Percentiles rank a stretch among this genome's conserved stretches.
Evolutionary conservation across 805 yeast genomes (phyloP).

Genomic region (Phaffomyces opuntiae): DNA sequence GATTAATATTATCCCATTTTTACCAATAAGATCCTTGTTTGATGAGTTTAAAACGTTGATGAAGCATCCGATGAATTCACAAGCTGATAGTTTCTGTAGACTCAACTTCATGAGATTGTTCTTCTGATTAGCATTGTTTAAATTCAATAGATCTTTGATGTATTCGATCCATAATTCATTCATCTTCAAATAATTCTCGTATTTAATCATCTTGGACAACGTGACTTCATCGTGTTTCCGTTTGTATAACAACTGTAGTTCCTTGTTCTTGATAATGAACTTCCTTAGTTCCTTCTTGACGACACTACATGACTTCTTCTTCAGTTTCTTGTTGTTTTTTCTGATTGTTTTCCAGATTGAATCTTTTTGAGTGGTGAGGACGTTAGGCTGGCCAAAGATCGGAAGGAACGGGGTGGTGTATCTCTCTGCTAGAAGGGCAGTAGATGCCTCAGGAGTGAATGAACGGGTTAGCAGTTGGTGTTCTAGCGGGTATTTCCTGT

Average conservation of each 20-base stretch:
- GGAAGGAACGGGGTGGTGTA: background rate
- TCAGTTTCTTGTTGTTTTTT: background rate
- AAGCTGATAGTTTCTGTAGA: constrained; percentile 56
- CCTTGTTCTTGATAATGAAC: constrained; percentile 19
- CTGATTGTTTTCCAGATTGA: background rate
- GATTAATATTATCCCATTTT: constrained; percentile 73
- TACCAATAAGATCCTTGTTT: constrained; percentile 52
- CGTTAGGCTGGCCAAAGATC: background rate
- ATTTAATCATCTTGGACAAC: constrained; percentile 17
- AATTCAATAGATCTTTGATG: constrained; percentile 43
- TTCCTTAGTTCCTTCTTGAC: constrained; percentile 10
- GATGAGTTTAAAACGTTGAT: constrained; percentile 51
- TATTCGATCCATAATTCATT: constrained; percentile 71
- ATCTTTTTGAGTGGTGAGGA: background rate
- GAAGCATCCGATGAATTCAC: constrained; percentile 77
- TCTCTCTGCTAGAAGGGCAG: background rate
- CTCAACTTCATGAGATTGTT: constrained; percentile 20
- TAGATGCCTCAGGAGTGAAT: background rate
- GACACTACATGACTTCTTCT: background rate
- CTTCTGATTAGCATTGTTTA: constrained; percentile 10
- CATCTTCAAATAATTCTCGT: constrained; percentile 46
- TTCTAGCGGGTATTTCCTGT: constrained; percentile 3
- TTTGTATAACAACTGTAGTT: constrained; percentile 20
- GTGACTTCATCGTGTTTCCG: constrained; percentile 9
- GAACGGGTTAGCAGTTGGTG: background rate